Conservation (phyloP, 2,329 filamentous ascomycete species). For the Penicillium thymicola region DNA sequence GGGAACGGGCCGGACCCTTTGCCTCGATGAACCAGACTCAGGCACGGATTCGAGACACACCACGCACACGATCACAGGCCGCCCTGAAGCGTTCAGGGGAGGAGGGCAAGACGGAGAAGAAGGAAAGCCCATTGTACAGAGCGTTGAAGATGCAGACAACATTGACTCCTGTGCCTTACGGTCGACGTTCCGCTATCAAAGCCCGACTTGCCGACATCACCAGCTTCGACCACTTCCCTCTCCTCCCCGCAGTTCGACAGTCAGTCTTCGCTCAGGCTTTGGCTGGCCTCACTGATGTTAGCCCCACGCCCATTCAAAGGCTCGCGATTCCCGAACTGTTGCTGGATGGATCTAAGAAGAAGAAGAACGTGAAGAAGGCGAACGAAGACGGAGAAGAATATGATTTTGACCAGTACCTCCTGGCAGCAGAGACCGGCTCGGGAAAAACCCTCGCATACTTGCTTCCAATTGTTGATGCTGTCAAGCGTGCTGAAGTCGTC, state of each 20-base stretch:
- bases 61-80: constrained; percentile 37
- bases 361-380: constrained; percentile 32
- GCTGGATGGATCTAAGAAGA: constrained; percentile 46
- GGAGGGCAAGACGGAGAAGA: constrained; percentile 38
- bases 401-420: constrained; percentile 65
- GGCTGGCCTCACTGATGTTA: constrained; percentile 68
- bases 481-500: constrained; percentile 70
- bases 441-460: constrained; percentile 95
- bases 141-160: constrained; percentile 92
- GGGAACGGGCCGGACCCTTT: constrained; percentile 53
- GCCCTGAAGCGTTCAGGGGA: constrained; percentile 44
- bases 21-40: constrained; percentile 57
- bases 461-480: constrained; percentile 74
- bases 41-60: constrained; percentile 44
- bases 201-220: constrained; percentile 62
- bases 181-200: constrained; percentile 61
- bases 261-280: constrained; percentile 72
- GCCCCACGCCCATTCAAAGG: constrained; percentile 83
- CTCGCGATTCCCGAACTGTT: constrained; percentile 82
- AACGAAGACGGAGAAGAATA: constrained; percentile 35
- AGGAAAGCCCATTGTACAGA: constrained; percentile 60
- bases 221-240: constrained; percentile 74
- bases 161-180: constrained; percentile 73
- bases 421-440: constrained; percentile 94
- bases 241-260: constrained; percentile 68